These are phyloP conservation scores for Bassia scoparia DNA, from an alignment of 148 eudicot genomes.

Conservation along the genomic window DNA sequence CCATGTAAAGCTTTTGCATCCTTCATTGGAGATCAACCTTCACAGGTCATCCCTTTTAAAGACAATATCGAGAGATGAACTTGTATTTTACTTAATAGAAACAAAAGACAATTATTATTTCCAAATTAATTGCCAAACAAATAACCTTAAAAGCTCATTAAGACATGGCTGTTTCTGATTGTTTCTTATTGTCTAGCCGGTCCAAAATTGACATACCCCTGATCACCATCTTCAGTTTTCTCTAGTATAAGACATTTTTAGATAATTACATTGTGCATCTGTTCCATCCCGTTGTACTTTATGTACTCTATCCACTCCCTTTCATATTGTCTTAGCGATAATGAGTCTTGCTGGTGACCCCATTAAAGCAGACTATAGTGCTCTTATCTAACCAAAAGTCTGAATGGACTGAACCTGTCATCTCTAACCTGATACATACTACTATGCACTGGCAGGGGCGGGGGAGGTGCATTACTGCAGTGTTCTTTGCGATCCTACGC, in stretches of 20 bases:
- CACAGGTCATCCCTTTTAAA: not conserved
- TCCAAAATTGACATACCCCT: too few relatives aligned
- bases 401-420: not conserved
- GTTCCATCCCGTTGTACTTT: too few relatives aligned
- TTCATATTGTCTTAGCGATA: too few relatives aligned
- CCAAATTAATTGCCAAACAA: not conserved
- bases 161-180: too few relatives aligned
- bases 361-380: too few relatives aligned
- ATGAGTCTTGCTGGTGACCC: not conserved
- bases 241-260: too few relatives aligned
- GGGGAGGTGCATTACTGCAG: not conserved
- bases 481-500: constrained; percentile 5
- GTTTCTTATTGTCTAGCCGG: too few relatives aligned
- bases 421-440: not conserved
- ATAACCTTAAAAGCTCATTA: constrained; percentile 12
- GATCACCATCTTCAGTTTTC: too few relatives aligned
- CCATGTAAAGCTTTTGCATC: too few relatives aligned
- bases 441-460: constrained; percentile 9
- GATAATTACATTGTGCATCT: too few relatives aligned
- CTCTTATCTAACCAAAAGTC: not conserved
- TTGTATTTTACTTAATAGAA: constrained; percentile 5
- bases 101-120: not conserved
- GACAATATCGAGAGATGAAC: constrained; percentile 5
- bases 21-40: not conserved
- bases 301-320: too few relatives aligned